These are phyloP conservation scores for Talaromyces rugulosus DNA, from an alignment of 2,329 filamentous ascomycete genomes.

Conservation along the genomic window DNA sequence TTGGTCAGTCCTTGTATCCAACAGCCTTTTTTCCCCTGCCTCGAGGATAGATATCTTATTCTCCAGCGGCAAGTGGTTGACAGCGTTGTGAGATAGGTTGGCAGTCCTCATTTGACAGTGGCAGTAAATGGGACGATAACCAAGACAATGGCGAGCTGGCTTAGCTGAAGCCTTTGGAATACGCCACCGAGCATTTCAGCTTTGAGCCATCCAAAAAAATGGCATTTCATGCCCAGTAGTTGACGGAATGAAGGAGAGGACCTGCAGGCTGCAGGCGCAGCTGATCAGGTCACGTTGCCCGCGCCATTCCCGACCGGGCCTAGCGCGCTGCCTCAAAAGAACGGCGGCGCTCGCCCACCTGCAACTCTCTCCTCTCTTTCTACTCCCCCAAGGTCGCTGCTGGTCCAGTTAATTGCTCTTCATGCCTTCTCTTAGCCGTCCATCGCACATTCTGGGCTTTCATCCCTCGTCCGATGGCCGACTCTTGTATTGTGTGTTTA, in stretches of 20 bases:
- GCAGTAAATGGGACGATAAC: too few relatives aligned
- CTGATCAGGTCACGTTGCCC: slow-evolving; percentile 10
- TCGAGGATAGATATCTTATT: too few relatives aligned
- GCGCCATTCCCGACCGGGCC: slow-evolving; percentile 2
- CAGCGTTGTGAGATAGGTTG: too few relatives aligned
- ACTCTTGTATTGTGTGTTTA: slow-evolving; percentile 68
- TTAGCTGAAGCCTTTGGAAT: too few relatives aligned
- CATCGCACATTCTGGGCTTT: slow-evolving; percentile 24
- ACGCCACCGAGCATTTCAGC: too few relatives aligned
- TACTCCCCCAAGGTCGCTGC: background rate
- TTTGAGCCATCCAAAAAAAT: too few relatives aligned
- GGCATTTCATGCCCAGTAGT: too few relatives aligned
- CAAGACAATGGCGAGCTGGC: too few relatives aligned
- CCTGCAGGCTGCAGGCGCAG: background rate
- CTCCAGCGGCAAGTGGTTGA: too few relatives aligned
- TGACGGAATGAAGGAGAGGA: too few relatives aligned
- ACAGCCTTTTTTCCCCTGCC: background rate
- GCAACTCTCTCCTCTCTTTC: background rate
- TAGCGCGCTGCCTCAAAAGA: slow-evolving; percentile 1
- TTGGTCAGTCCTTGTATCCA: background rate
- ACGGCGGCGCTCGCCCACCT: background rate
- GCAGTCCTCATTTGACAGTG: too few relatives aligned
- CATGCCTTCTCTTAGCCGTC: slow-evolving; percentile 33
- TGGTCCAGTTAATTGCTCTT: slow-evolving; percentile 25
- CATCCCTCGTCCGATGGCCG: slow-evolving; percentile 51